Percentiles rank a stretch among this genome's conserved stretches.
Conservation (phyloP, 345 rosid genomes). For the Eucalyptus polybractea region DNA sequence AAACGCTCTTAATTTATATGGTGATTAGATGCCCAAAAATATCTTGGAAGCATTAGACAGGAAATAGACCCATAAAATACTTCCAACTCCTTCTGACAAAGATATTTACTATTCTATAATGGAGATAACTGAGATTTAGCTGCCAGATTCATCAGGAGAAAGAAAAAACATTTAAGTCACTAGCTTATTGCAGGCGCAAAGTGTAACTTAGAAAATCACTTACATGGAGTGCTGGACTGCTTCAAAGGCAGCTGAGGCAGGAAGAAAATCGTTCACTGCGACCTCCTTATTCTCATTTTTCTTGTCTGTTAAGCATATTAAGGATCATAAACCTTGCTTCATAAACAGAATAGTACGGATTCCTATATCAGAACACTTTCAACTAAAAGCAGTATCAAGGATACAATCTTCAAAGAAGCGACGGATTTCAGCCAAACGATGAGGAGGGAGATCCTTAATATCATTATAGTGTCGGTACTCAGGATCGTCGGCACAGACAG, state of each 20-base stretch:
- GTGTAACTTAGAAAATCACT: slow-evolving; percentile 1
- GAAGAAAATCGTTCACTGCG: slow-evolving; percentile 84
- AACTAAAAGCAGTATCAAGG: not conserved
- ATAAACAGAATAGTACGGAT: not conserved
- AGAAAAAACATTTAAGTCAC: not conserved
- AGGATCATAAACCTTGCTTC: not conserved
- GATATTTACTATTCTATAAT: not conserved
- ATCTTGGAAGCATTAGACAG: not conserved
- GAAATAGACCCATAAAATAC: not conserved
- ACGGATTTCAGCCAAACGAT: slow-evolving; percentile 44
- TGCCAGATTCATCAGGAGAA: not conserved
- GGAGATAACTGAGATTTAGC: not conserved
- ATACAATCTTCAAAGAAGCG: slow-evolving; percentile 54
- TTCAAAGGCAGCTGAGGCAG: slow-evolving; percentile 59
- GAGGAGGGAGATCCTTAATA: slow-evolving; percentile 43
- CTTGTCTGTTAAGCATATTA: slow-evolving; percentile 23
- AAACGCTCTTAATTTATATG: not conserved
- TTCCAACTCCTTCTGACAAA: not conserved
- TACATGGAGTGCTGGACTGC: slow-evolving; percentile 91
- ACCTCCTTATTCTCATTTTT: slow-evolving; percentile 72
- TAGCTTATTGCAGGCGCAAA: not conserved
- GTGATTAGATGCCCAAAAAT: not conserved
- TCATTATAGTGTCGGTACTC: slow-evolving; percentile 38
- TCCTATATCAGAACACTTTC: not conserved
- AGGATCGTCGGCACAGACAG: slow-evolving; percentile 51